A percentile compares a stretch with the other conserved stretches of the same genome.
Conservation (phyloP, 1,284 basidiomycete species). For the Ustilago crameri region DNA sequence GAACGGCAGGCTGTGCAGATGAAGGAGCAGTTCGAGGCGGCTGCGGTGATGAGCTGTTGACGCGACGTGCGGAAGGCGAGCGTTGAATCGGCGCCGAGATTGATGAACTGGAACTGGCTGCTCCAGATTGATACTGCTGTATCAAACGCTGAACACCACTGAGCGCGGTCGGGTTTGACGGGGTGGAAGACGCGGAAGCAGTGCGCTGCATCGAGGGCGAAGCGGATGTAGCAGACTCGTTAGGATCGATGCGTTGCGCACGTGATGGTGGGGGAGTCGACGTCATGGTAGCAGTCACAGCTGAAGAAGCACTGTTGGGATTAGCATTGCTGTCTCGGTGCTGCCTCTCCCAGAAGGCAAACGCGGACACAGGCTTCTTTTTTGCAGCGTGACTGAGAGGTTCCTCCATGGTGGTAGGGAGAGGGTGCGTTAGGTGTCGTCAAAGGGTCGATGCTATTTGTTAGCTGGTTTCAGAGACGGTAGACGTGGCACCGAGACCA, state of each 20-base stretch:
- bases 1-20: not conserved
- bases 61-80: conserved; percentile 13
- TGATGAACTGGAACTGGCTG: conserved; percentile 7
- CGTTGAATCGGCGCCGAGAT: conserved; percentile 12
- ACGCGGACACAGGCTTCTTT: conserved; percentile 40
- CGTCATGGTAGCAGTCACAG: too few relatives aligned
- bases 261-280: not conserved
- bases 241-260: conserved; percentile 7
- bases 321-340: conserved; percentile 12
- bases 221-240: conserved; percentile 9
- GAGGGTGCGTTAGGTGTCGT: too few relatives aligned
- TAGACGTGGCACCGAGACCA: conserved; percentile 6
- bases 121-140: conserved; percentile 32
- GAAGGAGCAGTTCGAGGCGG: conserved; percentile 7
- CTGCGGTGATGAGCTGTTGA: conserved; percentile 2
- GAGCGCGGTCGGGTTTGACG: conserved; percentile 3
- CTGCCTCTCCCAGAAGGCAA: conserved; percentile 48
- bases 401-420: conserved; percentile 31
- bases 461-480: conserved; percentile 1
- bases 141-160: conserved; percentile 43
- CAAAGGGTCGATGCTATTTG: too few relatives aligned
- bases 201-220: conserved; percentile 17
- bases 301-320: too few relatives aligned
- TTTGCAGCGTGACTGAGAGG: conserved; percentile 24
- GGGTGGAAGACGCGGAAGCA: not conserved